phyloP scores from a whole-genome alignment of 1,139 yeast genomes.

The Blastobotrys malaysiensis region DNA sequence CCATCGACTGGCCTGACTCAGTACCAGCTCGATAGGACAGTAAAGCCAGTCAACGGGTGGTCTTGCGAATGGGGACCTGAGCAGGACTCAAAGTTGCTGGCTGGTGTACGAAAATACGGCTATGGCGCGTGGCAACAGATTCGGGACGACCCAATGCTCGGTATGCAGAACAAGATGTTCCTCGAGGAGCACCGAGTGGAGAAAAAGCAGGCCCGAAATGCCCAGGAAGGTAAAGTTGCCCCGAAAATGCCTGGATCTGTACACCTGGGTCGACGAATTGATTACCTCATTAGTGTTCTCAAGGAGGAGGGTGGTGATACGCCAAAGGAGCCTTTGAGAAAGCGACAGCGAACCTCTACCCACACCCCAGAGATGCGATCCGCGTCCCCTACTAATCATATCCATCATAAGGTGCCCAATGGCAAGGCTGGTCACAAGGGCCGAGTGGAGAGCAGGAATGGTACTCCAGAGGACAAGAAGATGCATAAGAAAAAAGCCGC shows the following conservation, averaged over 20 bases:
- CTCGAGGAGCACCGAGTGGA: conserved; percentile 42
- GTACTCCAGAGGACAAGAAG: conserved; percentile 7
- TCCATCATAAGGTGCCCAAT: conserved; percentile 4
- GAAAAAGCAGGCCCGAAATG: conserved; percentile 39
- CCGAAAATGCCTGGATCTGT: conserved; percentile 88
- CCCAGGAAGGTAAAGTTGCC: conserved; percentile 29
- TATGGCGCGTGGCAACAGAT: conserved; percentile 95
- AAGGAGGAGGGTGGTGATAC: conserved; percentile 47
- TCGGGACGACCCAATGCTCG: conserved; percentile 90
- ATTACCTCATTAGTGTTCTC: conserved; percentile 69
- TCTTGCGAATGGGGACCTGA: conserved; percentile 74
- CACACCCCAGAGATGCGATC: neutral
- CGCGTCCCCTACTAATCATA: conserved; percentile 3
- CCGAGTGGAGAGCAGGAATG: conserved; percentile 4
- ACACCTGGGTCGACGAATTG: conserved; percentile 90
- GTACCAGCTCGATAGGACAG: conserved; percentile 54
- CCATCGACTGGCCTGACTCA: conserved; percentile 51
- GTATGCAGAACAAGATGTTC: conserved; percentile 77
- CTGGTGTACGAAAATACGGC: conserved; percentile 89
- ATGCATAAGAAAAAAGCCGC: conserved; percentile 7
- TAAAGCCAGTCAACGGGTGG: conserved; percentile 90
- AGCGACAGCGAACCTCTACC: conserved; percentile 4
- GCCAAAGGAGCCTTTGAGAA: conserved; percentile 15
- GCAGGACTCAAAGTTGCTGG: conserved; percentile 81
- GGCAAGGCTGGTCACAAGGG: conserved; percentile 5